phyloP scores from a whole-genome alignment of 108 stramenopile species.

The Nitzschia putrida region DNA sequence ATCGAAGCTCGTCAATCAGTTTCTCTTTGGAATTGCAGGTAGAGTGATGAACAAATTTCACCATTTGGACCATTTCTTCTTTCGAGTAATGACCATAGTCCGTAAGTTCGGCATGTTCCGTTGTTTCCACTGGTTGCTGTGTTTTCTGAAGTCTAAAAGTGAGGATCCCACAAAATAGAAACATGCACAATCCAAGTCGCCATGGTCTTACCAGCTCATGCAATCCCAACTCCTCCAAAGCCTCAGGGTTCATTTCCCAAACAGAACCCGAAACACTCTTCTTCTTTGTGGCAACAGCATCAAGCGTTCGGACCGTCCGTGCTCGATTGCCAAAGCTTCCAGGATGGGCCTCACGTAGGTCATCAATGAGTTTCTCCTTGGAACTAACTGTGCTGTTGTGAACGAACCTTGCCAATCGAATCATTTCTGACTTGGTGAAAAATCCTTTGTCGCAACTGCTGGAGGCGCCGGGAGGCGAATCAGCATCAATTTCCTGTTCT shows the following conservation, averaged over 20 bases:
- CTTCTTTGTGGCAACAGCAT: constrained; percentile 73
- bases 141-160: too few relatives aligned
- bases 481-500: constrained; percentile 18
- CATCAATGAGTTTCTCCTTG: constrained; percentile 73
- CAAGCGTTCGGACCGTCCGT: constrained; percentile 69
- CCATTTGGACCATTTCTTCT: constrained; percentile 58
- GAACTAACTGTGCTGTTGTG: constrained; percentile 72
- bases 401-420: constrained; percentile 59
- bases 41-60: constrained; percentile 68
- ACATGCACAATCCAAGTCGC: too few relatives aligned
- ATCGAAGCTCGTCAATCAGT: constrained; percentile 71
- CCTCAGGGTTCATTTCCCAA: constrained; percentile 77
- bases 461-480: not conserved
- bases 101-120: constrained; percentile 13
- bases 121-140: not conserved
- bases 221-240: constrained; percentile 56
- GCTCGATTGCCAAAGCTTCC: constrained; percentile 60
- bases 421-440: constrained; percentile 49
- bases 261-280: constrained; percentile 53
- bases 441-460: constrained; percentile 28
- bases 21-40: constrained; percentile 72
- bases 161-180: too few relatives aligned
- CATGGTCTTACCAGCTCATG: constrained; percentile 14
- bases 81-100: constrained; percentile 36
- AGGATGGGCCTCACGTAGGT: constrained; percentile 56